Conservation (phyloP, 1,284 basidiomycete genomes). For the Trametes polyzona region DNA sequence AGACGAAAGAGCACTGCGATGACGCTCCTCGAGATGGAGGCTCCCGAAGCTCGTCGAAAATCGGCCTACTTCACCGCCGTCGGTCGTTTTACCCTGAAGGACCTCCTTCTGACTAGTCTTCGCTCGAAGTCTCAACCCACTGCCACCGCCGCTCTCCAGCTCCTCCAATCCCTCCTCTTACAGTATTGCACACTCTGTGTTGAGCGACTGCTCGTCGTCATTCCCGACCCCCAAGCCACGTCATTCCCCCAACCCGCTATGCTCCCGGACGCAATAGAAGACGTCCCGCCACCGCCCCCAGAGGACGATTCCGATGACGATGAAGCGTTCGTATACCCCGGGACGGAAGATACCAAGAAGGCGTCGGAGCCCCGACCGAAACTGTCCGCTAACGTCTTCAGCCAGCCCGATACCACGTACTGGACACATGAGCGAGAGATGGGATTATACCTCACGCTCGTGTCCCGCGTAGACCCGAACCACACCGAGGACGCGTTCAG, state of each 20-base stretch:
- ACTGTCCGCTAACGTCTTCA: constrained; percentile 41
- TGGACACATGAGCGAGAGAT: constrained; percentile 83
- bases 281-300: constrained; percentile 13
- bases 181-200: constrained; percentile 72
- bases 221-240: constrained; percentile 73
- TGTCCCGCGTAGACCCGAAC: constrained; percentile 79
- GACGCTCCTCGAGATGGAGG: constrained; percentile 82
- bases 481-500: constrained; percentile 77
- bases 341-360: constrained; percentile 41
- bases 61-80: constrained; percentile 85
- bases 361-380: constrained; percentile 12
- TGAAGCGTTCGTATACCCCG: constrained; percentile 70
- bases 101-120: constrained; percentile 82
- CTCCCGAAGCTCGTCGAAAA: constrained; percentile 64
- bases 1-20: constrained; percentile 85
- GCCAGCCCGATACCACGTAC: constrained; percentile 70
- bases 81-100: constrained; percentile 89
- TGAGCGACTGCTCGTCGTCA: constrained; percentile 69
- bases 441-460: constrained; percentile 78
- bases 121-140: constrained; percentile 67
- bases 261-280: constrained; percentile 30
- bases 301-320: constrained; percentile 57
- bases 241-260: constrained; percentile 68
- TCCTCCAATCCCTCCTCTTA: constrained; percentile 76
- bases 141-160: constrained; percentile 75